Percentiles rank a stretch among this genome's conserved stretches.
Evolutionary conservation across 345 rosid genomes (phyloP).

Genomic region (Populus pruinosa): DNA sequence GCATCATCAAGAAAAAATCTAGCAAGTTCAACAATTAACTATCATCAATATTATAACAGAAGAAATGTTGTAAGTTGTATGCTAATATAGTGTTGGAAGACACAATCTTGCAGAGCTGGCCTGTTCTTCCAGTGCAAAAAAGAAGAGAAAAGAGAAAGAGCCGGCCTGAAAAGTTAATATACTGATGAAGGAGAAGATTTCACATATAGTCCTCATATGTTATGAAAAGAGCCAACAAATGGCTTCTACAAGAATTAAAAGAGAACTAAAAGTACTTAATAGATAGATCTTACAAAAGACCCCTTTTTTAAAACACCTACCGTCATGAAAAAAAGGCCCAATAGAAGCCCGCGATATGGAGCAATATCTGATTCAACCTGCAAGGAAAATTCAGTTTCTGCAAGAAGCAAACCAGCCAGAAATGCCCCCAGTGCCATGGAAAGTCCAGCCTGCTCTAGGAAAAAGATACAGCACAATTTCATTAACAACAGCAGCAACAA

Average conservation of each 20-base stretch:
- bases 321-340: slow-evolving; percentile 99
- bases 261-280: not conserved
- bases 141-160: too few relatives aligned
- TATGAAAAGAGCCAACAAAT: not conserved
- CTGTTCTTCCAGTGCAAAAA: not conserved
- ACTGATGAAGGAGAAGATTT: not conserved
- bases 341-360: slow-evolving; percentile 92
- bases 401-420: slow-evolving; percentile 97
- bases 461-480: slow-evolving; percentile 15
- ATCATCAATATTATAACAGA: not conserved
- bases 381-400: slow-evolving; percentile 98
- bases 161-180: not conserved
- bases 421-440: slow-evolving; percentile 99
- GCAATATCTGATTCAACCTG: slow-evolving; percentile 99
- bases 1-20: slow-evolving; percentile 13
- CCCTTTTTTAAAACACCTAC: slow-evolving; percentile 34
- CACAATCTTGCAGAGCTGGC: not conserved
- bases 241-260: not conserved
- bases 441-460: slow-evolving; percentile 83
- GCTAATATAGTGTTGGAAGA: not conserved
- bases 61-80: not conserved
- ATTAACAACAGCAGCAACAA: not conserved
- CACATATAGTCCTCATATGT: not conserved
- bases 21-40: slow-evolving; percentile 14
- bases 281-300: not conserved